Percentiles rank a stretch among this genome's conserved stretches.
Conservation (phyloP, 768 basidiomycete genomes). For the Rhizopogon sp. region DNA sequence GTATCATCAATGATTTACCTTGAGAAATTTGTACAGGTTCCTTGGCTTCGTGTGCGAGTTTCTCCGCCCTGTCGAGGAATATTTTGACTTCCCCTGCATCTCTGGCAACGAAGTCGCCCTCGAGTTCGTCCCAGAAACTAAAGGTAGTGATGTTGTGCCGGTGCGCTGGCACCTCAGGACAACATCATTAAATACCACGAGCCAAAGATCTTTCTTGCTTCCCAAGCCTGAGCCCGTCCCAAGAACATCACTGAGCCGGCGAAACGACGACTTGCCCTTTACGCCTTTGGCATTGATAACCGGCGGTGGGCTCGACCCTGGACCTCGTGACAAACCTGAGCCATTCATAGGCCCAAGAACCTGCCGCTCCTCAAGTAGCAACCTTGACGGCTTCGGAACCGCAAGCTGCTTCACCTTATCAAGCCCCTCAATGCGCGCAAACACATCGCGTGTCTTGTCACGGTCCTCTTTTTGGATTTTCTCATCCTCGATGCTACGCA, state of each 20-base stretch:
- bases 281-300: constrained; percentile 47
- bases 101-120: constrained; percentile 81
- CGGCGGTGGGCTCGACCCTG: constrained; percentile 30
- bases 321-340: constrained; percentile 16
- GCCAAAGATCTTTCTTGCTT: constrained; percentile 86
- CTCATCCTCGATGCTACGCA: constrained; percentile 96
- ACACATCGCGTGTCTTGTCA: constrained; percentile 90
- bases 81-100: constrained; percentile 76
- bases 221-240: constrained; percentile 49
- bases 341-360: constrained; percentile 26
- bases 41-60: constrained; percentile 76
- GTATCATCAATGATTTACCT: constrained; percentile 37
- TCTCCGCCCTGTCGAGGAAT: constrained; percentile 75
- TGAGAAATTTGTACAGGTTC: constrained; percentile 91
- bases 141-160: constrained; percentile 80
- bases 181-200: constrained; percentile 95
- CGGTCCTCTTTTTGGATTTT: constrained; percentile 96
- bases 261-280: constrained; percentile 82
- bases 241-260: constrained; percentile 86
- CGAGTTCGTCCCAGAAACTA: constrained; percentile 62
- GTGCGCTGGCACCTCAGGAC: constrained; percentile 87
- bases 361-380: constrained; percentile 79
- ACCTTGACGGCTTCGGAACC: constrained; percentile 81
- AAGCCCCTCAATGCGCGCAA: constrained; percentile 93
- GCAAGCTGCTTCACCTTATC: constrained; percentile 93